Evolutionary conservation across 2,329 filamentous ascomycete genomes (phyloP), one percentile per base, ranked within the genome.

Genomic region (Xylogone sp.): DNA sequence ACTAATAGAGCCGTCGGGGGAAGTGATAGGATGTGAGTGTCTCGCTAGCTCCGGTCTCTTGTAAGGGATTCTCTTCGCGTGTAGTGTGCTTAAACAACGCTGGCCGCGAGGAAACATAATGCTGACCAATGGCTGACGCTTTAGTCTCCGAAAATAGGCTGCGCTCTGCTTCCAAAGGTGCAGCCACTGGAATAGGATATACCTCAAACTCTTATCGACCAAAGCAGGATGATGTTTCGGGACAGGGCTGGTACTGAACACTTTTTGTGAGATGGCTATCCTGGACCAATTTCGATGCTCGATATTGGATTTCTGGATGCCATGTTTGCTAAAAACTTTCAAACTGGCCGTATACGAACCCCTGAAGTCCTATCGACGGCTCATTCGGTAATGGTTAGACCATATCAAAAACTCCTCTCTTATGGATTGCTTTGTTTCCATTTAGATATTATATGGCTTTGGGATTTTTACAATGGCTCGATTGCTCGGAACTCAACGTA

Each of bases 21-120:
- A 75, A 90, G 86, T 80, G 87, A 90, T 78, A 87, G 90, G 88
- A 96, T 96, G 91, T 96, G 89, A 96, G 91, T 95, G 76, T 79
- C 78, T 82, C 56, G 61, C 59, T 61, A 63, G 55, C 79, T 74
- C 77, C 67, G 64, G 74, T 77, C 75, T 72, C 71, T 88, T 86
- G 87, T 90, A 92, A 93, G 88, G 86, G 87, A 87, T 84, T 81
- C 82, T 86, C 84, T 87, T 84, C 86, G 84, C 85, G 86, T 88
- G 85, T 87, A 82, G 83, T 89, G 83, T 86, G 83, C 79, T 78
- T 78, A 72, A 79, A 64, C 78, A 82, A 84, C 81, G 84, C 85
- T 89, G 80, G 81, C 81, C 84, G 80, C 79, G 76, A 72, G 77
- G 83, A 88, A 81, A 79, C 76, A 78, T 75, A 76, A 72, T 81